Base-by-base conservation (phyloP, 2,329 filamentous ascomycete genomes). In the Epicoccum sorghinum region DNA sequence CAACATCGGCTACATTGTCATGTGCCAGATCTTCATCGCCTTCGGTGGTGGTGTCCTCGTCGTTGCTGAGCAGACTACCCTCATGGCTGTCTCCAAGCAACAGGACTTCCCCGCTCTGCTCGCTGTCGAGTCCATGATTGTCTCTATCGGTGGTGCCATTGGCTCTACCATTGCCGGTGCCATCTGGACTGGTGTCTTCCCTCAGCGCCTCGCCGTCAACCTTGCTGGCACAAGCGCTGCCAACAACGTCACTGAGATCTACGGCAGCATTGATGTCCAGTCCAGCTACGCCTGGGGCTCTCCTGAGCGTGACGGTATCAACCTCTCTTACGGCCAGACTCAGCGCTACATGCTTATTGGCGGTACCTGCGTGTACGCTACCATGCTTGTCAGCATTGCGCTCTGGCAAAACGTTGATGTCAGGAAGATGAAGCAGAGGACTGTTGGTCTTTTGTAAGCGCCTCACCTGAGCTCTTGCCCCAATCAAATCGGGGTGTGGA, bases 151-250 rank as follows among this genome's bases (percentile, higher is more conserved):
- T 6, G 64, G 66, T 32, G 73, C 73, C 18, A 70, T 77, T 25
- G 75, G 75, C 0, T 68, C 59, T n/a, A 82, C 86, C 7, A 80
- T 89, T 42, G 82, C 86, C 1, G 81, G 81, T 0, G 86, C 86
- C 8, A 84, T 90, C 57, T 90, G 86, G 86, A 84, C 82, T 0
- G 79, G 81, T 55, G 80, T 82, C 1, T 83, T 89, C 62, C 81
- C 80, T 4, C 71, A 75, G 14, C 79, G 79, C 9, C 76, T 88
- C 12, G 62, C 54, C 37, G 50, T 45, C 2, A 62, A 67, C 18
- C 75, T 88, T 1, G 84, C 85, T 8, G 57, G 77, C 1, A 70
- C 72, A 2, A 69, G 64, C 24, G 73, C 78, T 65, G 64, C 66
- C 36, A 78, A 74, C 36, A 78, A 73, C 40, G 60, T 69, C 27